Conservation (phyloP, 176 grass and related monocot genomes). For the Carex scoparia region DNA sequence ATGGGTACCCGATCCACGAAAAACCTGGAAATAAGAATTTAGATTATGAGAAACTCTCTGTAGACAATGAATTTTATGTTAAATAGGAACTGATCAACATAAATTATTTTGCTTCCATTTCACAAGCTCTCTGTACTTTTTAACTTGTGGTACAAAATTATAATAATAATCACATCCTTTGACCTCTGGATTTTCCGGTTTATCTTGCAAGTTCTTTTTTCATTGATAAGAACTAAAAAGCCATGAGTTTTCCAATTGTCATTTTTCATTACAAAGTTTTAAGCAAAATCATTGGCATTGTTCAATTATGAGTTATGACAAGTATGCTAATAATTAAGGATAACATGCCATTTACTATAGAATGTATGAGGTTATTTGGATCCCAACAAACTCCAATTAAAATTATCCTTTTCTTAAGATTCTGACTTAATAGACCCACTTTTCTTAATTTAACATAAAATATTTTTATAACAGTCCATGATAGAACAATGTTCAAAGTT, state of each 20-base stretch:
- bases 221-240: too few species aligned
- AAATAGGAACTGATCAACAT: neutral
- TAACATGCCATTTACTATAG: neutral
- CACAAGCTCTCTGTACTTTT: neutral
- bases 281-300: neutral
- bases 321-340: neutral
- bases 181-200: too few species aligned
- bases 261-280: too few species aligned
- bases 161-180: neutral
- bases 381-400: neutral
- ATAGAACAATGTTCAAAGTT: conserved; percentile 1
- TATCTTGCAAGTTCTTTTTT: too few species aligned
- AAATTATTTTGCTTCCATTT: neutral
- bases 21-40: conserved; percentile 44
- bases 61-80: neutral
- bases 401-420: neutral
- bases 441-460: neutral
- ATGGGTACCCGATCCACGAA: conserved; percentile 89
- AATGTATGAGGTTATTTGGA: neutral
- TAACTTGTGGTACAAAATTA: neutral
- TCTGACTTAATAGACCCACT: neutral
- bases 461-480: neutral
- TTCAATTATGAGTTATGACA: neutral
- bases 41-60: neutral
- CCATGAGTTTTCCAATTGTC: too few species aligned